phyloP scores from a whole-genome alignment of 805 yeast genomes.

The Candida khao-thaluensis region DNA sequence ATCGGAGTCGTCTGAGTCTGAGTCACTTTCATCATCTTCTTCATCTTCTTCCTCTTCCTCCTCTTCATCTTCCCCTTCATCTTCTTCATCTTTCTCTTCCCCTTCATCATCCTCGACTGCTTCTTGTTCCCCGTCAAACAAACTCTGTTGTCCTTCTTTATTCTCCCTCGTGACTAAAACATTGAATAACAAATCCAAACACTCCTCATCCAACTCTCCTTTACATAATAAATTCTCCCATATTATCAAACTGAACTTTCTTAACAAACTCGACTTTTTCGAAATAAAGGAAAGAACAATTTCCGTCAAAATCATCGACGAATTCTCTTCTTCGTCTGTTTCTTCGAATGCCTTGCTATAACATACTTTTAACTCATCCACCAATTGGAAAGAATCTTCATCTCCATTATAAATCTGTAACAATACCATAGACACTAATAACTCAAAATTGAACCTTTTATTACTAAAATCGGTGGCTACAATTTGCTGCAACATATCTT shows the following conservation, averaged over 20 bases:
- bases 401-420: constrained; percentile 77
- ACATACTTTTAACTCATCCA: constrained; percentile 69
- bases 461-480: constrained; percentile 31
- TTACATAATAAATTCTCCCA: constrained; percentile 43
- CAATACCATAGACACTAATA: constrained; percentile 72
- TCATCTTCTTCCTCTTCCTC: constrained; percentile 24
- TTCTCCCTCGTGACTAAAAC: constrained; percentile 63
- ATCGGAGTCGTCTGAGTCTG: constrained; percentile 21
- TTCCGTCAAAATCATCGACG: constrained; percentile 40
- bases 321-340: constrained; percentile 32
- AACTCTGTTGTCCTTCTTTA: constrained; percentile 70
- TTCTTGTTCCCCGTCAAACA: constrained; percentile 63
- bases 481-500: constrained; percentile 40
- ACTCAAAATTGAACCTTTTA: constrained; percentile 65
- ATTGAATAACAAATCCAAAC: constrained; percentile 36
- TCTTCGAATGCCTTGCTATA: constrained; percentile 44
- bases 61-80: constrained; percentile 31
- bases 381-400: constrained; percentile 69
- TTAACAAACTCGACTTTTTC: constrained; percentile 34
- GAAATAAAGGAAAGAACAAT: constrained; percentile 46
- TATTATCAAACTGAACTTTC: constrained; percentile 36
- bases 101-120: constrained; percentile 16
- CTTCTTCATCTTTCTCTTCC: constrained; percentile 23
- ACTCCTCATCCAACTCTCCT: constrained; percentile 29
- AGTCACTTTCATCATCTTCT: constrained; percentile 22